A percentile compares a stretch with the other conserved stretches of the same genome.
phyloP scores from a whole-genome alignment of 257 asterid species.

The Petunia secreta region DNA sequence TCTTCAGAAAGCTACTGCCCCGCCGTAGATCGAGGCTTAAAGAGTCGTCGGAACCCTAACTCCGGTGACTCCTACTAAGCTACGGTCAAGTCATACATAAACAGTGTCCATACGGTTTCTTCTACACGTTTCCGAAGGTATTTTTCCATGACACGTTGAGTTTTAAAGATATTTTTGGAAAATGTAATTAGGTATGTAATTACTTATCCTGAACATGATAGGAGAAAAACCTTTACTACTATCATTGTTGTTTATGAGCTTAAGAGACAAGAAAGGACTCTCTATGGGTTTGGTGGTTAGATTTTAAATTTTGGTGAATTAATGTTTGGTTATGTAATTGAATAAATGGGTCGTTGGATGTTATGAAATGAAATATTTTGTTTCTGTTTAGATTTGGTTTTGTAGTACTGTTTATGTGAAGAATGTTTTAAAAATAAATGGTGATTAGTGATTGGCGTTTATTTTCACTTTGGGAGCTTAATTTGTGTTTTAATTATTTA shows the following conservation, averaged over 20 bases:
- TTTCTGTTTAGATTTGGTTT: neutral
- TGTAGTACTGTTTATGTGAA: no score
- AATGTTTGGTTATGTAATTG: neutral
- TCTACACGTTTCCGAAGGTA: no score
- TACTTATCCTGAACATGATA: constrained; percentile 41
- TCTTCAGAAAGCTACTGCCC: no score
- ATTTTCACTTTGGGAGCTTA: no score
- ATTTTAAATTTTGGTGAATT: neutral
- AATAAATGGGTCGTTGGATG: neutral
- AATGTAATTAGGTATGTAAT: constrained; percentile 43
- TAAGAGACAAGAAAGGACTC: constrained; percentile 42
- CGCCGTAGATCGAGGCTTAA: no score
- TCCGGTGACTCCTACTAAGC: no score
- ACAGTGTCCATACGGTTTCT: no score
- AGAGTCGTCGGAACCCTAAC: no score
- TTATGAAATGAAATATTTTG: constrained; percentile 10
- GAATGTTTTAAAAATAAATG: no score
- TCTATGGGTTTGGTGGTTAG: constrained; percentile 39
- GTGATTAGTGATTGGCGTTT: no score
- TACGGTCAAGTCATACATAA: no score
- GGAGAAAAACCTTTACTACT: constrained; percentile 40
- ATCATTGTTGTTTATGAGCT: constrained; percentile 39
- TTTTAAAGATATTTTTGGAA: constrained; percentile 40
- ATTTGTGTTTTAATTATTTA: no score
- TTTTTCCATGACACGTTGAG: constrained; percentile 38